Evolutionary conservation across 345 rosid species (phyloP).

Genomic region (Triadica sebifera): DNA sequence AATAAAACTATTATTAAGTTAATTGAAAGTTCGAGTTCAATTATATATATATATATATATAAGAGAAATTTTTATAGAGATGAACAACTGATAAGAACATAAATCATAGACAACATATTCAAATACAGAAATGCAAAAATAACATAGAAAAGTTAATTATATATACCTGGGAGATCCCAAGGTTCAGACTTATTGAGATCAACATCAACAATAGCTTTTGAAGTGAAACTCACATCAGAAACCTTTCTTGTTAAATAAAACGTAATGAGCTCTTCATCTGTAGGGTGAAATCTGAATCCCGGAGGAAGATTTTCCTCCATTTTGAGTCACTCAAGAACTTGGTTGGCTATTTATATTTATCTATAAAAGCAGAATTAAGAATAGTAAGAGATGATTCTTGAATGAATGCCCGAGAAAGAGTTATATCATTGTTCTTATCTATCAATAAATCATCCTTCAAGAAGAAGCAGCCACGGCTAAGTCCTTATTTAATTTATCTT

Average conservation of each 20-base stretch:
- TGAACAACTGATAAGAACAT: too few species aligned
- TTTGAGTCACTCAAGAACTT: not conserved
- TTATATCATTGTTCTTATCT: not conserved
- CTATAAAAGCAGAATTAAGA: not conserved
- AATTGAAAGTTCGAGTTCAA: too few species aligned
- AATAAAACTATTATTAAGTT: too few species aligned
- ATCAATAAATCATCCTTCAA: conserved; percentile 37
- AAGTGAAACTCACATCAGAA: conserved; percentile 57
- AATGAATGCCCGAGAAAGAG: conserved; percentile 10
- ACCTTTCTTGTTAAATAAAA: conserved; percentile 68
- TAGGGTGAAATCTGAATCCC: conserved; percentile 96
- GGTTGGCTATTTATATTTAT: not conserved
- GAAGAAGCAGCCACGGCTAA: conserved; percentile 45
- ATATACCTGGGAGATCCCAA: conserved; percentile 95
- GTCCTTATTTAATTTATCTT: conserved; percentile 31
- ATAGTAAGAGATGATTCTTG: not conserved
- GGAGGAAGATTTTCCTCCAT: conserved; percentile 95
- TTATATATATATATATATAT: too few species aligned
- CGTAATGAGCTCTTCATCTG: conserved; percentile 95
- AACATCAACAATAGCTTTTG: conserved; percentile 82
- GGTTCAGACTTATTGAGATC: conserved; percentile 98
- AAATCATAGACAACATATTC: too few species aligned
- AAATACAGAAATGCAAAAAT: not conserved
- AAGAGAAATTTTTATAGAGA: too few species aligned
- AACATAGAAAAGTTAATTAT: not conserved